These are phyloP conservation scores for Clarireedia paspali DNA, from an alignment of 2,329 filamentous ascomycete genomes.

Conservation along the genomic window DNA sequence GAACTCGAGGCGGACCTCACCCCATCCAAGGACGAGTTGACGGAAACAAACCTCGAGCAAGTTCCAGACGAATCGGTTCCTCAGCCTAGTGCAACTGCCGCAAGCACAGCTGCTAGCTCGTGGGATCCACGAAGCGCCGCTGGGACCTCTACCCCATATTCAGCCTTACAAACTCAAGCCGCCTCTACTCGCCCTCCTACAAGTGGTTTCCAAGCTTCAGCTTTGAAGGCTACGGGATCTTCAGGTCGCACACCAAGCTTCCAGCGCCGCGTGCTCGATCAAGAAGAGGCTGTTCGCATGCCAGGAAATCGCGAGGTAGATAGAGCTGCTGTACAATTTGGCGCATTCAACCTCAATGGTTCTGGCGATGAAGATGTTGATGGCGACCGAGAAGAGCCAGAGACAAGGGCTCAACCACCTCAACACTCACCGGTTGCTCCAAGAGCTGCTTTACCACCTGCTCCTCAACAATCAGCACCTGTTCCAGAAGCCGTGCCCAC, in stretches of 20 bases:
- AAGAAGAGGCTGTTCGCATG: constrained; percentile 98
- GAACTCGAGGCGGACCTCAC: constrained; percentile 45
- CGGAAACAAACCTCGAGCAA: constrained; percentile 86
- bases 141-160: constrained; percentile 57
- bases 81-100: constrained; percentile 71
- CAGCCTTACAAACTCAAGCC: constrained; percentile 54
- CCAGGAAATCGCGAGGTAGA: constrained; percentile 94
- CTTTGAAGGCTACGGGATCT: constrained; percentile 64
- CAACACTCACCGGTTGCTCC: constrained; percentile 87
- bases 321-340: constrained; percentile 88
- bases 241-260: constrained; percentile 66
- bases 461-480: constrained; percentile 42
- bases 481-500: constrained; percentile 48
- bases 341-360: constrained; percentile 84
- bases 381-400: constrained; percentile 87
- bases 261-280: constrained; percentile 81
- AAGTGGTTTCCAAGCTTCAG: constrained; percentile 72
- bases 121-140: constrained; percentile 62
- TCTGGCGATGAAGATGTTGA: constrained; percentile 77
- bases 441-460: constrained; percentile 78
- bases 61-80: constrained; percentile 75
- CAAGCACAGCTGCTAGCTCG: constrained; percentile 83
- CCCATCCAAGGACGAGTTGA: constrained; percentile 75
- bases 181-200: constrained; percentile 45
- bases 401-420: constrained; percentile 88